Evolutionary conservation across 2,329 filamentous ascomycete species (phyloP).

Genomic region (Davidsoniella eucalypti): DNA sequence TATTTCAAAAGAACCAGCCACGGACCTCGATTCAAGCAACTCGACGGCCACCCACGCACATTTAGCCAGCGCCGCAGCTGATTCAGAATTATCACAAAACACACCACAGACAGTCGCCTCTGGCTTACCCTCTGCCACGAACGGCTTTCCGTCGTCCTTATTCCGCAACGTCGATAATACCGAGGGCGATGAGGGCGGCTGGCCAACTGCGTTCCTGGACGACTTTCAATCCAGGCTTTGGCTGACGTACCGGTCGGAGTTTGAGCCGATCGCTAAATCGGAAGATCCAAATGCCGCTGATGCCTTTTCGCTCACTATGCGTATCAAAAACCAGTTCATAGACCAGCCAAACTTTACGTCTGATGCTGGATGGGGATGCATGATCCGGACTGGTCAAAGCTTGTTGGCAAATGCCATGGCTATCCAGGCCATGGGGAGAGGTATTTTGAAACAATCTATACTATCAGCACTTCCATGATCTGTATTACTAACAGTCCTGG

Average conservation of each 20-base stretch:
- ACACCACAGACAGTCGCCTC: conserved; percentile 24
- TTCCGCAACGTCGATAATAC: conserved; percentile 24
- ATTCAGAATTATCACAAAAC: conserved; percentile 15
- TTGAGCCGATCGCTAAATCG: conserved; percentile 65
- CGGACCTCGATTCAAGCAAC: too few species aligned
- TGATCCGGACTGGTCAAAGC: conserved; percentile 94
- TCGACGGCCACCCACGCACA: too few species aligned
- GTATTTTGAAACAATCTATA: conserved; percentile 27
- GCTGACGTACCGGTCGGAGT: conserved; percentile 91
- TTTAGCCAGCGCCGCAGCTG: background rate
- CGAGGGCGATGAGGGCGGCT: conserved; percentile 35
- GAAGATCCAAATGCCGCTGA: conserved; percentile 53
- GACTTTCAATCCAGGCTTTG: conserved; percentile 89
- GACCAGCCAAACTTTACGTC: conserved; percentile 75
- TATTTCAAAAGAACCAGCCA: too few species aligned
- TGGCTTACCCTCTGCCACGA: conserved; percentile 32
- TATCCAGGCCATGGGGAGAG: conserved; percentile 59
- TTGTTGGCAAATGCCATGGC: conserved; percentile 74
- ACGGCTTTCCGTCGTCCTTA: conserved; percentile 35
- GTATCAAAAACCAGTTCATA: conserved; percentile 62
- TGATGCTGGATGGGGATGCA: conserved; percentile 95
- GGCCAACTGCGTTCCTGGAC: conserved; percentile 72
- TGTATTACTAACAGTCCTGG: background rate
- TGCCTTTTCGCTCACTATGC: conserved; percentile 66
- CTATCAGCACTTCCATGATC: background rate